A percentile compares a stretch with the other conserved stretches of the same genome.
Evolutionary conservation across 129 eudicot genomes (phyloP).

Genomic region (Smallanthus sonchifolius): DNA sequence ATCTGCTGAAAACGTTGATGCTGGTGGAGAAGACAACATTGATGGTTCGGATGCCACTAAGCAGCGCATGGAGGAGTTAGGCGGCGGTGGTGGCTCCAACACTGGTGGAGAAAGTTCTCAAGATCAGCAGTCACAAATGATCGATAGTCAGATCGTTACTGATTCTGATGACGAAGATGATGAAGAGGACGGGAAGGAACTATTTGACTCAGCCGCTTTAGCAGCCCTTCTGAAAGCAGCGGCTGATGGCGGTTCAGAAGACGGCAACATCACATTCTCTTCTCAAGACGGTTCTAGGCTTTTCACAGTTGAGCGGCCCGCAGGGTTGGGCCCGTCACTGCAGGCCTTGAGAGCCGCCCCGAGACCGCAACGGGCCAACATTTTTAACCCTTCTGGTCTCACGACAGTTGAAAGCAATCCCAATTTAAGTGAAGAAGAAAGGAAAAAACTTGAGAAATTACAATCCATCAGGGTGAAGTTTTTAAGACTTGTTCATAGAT

Average conservation of each 20-base stretch:
- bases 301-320: slow-evolving; percentile 91
- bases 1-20: slow-evolving; percentile 29
- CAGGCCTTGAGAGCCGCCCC: slow-evolving; percentile 64
- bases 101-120: slow-evolving; percentile 38
- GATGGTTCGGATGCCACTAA: slow-evolving; percentile 65
- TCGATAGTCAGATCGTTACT: slow-evolving; percentile 79
- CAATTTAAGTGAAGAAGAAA: slow-evolving; percentile 77
- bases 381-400: slow-evolving; percentile 38
- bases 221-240: slow-evolving; percentile 96
- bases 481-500: slow-evolving; percentile 70
- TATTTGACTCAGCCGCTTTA: slow-evolving; percentile 88
- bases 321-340: slow-evolving; percentile 80
- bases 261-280: slow-evolving; percentile 58
- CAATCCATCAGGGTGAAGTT: slow-evolving; percentile 77
- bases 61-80: slow-evolving; percentile 63
- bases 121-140: slow-evolving; percentile 36
- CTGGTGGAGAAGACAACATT: slow-evolving; percentile 34
- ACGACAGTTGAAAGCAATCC: slow-evolving; percentile 47
- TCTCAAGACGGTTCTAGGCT: slow-evolving; percentile 85
- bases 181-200: slow-evolving; percentile 73
- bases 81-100: slow-evolving; percentile 29
- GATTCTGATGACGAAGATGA: slow-evolving; percentile 92
- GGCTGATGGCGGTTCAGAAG: slow-evolving; percentile 67
- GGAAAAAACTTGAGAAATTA: slow-evolving; percentile 72
- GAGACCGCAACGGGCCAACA: slow-evolving; percentile 43